Percentiles rank a stretch among this genome's conserved stretches.
Evolutionary conservation across 805 yeast genomes (phyloP).

Genomic region (Saturnispora sekii): DNA sequence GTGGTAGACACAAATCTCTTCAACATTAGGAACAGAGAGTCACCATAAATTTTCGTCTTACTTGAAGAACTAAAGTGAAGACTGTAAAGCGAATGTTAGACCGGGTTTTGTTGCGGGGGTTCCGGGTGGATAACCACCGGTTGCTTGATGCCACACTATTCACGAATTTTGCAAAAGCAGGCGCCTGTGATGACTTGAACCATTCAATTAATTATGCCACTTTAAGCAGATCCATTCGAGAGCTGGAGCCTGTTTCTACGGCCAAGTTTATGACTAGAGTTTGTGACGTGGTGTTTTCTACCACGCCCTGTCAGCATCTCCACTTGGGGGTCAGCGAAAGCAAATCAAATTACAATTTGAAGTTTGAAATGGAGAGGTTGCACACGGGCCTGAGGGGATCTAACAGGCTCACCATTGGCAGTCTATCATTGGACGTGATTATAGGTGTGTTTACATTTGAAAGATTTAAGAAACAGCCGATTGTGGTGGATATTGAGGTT

Average conservation of each 20-base stretch:
- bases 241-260: constrained; percentile 37
- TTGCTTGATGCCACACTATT: constrained; percentile 40
- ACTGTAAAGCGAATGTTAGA: constrained; percentile 14
- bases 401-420: constrained; percentile 2
- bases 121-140: constrained; percentile 21
- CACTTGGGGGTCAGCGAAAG: constrained; percentile 10
- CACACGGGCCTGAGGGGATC: neutral
- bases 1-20: constrained; percentile 22
- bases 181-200: constrained; percentile 69
- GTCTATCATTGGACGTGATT: constrained; percentile 34
- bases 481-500: constrained; percentile 49
- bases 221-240: constrained; percentile 54
- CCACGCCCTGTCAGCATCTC: constrained; percentile 13
- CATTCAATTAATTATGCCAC: constrained; percentile 86
- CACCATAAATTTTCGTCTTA: neutral
- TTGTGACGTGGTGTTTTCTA: constrained; percentile 14
- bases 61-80: neutral
- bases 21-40: constrained; percentile 10
- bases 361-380: neutral
- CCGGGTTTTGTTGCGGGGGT: constrained; percentile 41
- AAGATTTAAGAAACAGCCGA: constrained; percentile 69
- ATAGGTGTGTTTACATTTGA: constrained; percentile 94
- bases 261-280: constrained; percentile 13
- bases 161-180: constrained; percentile 66
- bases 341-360: neutral